Base-by-base conservation (phyloP, 495 filamentous ascomycete genomes). In the Diplogelasinospora grovesii region DNA sequence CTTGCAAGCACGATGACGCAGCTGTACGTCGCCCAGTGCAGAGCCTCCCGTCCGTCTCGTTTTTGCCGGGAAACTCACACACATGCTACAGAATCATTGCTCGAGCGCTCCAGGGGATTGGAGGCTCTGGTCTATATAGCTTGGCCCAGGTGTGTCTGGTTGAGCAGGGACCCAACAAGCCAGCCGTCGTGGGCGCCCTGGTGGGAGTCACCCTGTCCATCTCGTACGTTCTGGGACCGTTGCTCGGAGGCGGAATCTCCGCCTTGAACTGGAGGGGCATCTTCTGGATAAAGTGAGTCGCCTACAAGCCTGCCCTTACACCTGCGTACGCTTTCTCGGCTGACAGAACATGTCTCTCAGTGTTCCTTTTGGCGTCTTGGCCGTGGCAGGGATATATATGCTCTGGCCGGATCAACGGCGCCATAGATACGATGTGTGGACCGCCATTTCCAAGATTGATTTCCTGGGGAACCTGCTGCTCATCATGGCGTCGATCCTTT, bases 201-300 rank as follows among this genome's bases (percentile, higher is more conserved):
- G 49, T 72, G 1, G 69, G 67, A 20, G 41, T 65, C 25, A 70
- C 67, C 0, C 49, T 72, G 9, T 66, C 66, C 9, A 52, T 68
- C 3, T 69, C 67, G 3, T 70, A 65, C 39, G 57, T 70, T 3
- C 52, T 80, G 5, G 85, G 85, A 0, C 85, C 84, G 1, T 52
- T 89, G 3, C 61, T 87, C 2, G 84, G 84, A 9, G 84, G 84
- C 14, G 68, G 70, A 2, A 80, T 89, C 35, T 73, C 83, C 0
- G 65, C 81, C 31, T 66, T 78, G 10, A 66, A 65, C 4, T 88
- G 84, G 85, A 54, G 79, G 22, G 83, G 79, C 69, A 73, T 73
- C 22, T 87, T 83, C 54, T 86, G 77, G 77, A 78, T 87, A 63
- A 86, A 86, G 68, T 68, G 28, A 8, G 56, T 52, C 6, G n/a